Evolutionary conservation across 495 filamentous ascomycete genomes (phyloP).

Genomic region (Aspergillus campestris): DNA sequence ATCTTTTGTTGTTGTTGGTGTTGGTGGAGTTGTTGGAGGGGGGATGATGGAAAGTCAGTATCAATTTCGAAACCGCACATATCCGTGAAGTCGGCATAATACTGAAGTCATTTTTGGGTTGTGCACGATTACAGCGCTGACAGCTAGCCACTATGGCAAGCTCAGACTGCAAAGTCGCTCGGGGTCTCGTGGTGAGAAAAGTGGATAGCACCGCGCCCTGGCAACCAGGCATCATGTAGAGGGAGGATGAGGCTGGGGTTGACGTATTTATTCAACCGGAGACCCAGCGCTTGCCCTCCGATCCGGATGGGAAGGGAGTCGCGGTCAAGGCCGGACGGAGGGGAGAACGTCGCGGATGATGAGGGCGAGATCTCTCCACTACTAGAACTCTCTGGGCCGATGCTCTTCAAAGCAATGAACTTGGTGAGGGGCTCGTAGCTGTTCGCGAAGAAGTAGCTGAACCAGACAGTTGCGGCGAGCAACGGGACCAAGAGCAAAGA

Average conservation of each 20-base stretch:
- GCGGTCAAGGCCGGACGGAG: conserved; percentile 37
- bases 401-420: conserved; percentile 85
- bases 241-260: conserved; percentile 39
- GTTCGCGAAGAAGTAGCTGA: conserved; percentile 62
- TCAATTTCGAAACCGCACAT: no score
- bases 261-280: conserved; percentile 38
- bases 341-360: conserved; percentile 30
- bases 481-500: conserved; percentile 70
- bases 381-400: conserved; percentile 46
- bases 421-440: conserved; percentile 80
- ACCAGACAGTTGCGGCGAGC: conserved; percentile 72
- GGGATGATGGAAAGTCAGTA: no score
- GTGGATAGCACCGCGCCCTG: conserved; percentile 16
- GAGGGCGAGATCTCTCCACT: conserved; percentile 31
- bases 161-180: conserved; percentile 9
- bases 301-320: conserved; percentile 34
- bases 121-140: no score
- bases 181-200: conserved; percentile 12
- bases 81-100: no score
- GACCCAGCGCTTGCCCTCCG: conserved; percentile 30
- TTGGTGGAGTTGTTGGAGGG: no score
- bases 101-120: no score
- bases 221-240: conserved; percentile 39
- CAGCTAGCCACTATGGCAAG: background rate
- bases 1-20: no score